phyloP scores from a whole-genome alignment of 805 yeast genomes.

The Metschnikowia cubensis region DNA sequence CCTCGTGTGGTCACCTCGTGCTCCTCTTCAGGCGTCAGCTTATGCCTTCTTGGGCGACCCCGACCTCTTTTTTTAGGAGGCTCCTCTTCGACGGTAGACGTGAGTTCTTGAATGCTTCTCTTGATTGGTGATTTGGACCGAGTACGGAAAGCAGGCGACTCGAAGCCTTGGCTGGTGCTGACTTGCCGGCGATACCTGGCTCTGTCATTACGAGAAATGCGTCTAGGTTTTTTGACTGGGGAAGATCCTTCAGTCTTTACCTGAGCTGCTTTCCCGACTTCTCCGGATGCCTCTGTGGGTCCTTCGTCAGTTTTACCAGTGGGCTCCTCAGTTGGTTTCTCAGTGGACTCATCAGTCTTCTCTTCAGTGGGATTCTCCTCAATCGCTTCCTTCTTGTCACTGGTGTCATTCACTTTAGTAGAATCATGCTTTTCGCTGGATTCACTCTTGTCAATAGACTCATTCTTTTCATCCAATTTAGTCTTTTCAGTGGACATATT shows the following conservation, averaged over 20 bases:
- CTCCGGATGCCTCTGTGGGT: no score
- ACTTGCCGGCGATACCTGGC: neutral
- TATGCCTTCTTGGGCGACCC: conserved; percentile 6
- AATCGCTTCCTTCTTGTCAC: neutral
- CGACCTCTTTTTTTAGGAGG: conserved; percentile 11
- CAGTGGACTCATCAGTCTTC: neutral
- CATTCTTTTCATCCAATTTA: neutral
- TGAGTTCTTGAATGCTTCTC: conserved; percentile 17
- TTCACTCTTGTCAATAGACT: neutral
- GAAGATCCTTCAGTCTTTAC: neutral
- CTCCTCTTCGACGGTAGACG: conserved; percentile 15
- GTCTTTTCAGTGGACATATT: neutral
- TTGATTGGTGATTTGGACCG: conserved; percentile 19
- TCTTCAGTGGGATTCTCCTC: neutral
- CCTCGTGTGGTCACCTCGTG: conserved; percentile 11
- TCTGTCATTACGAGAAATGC: neutral
- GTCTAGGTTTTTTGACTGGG: neutral
- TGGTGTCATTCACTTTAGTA: neutral
- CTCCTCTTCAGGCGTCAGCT: neutral
- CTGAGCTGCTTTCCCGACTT: neutral
- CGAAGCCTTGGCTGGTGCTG: neutral
- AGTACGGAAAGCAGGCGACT: conserved; percentile 18
- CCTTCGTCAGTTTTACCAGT: no score
- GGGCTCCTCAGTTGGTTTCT: neutral
- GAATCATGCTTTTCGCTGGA: neutral